Conservation (phyloP, 75 land plant genomes). For the Cupressus sempervirens region DNA sequence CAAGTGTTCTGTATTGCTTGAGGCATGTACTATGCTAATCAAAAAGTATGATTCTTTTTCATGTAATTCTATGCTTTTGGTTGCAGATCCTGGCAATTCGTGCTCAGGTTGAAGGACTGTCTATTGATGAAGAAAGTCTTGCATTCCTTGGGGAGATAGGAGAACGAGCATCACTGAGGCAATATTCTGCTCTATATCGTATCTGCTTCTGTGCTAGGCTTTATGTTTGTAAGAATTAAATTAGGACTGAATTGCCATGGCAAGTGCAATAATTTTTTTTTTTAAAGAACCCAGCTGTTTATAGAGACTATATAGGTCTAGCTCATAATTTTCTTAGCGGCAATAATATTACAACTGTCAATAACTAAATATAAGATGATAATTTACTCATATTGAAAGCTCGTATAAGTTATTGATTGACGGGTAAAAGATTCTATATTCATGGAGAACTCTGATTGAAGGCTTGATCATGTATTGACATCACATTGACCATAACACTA, state of each 20-base stretch:
- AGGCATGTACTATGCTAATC: neutral
- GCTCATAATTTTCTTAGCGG: neutral
- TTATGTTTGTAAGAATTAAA: neutral
- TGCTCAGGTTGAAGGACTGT: constrained; percentile 87
- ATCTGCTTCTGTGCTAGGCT: neutral
- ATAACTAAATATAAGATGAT: neutral
- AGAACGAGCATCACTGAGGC: constrained; percentile 81
- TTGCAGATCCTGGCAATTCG: constrained; percentile 89
- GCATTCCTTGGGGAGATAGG: constrained; percentile 89
- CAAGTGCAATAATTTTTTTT: neutral
- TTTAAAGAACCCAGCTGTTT: neutral
- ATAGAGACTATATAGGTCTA: neutral
- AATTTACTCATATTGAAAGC: neutral
- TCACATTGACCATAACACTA: neutral
- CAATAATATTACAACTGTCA: neutral
- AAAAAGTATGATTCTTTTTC: neutral
- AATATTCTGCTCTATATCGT: neutral
- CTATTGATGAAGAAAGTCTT: constrained; percentile 82
- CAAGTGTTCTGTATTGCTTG: neutral
- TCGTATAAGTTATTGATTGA: neutral
- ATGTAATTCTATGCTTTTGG: neutral
- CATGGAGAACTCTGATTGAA: neutral
- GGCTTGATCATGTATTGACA: neutral
- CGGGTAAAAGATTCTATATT: neutral
- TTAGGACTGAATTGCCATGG: neutral